phyloP scores from a whole-genome alignment of 164 flowering plant species.

The Aristolochia fimbriata region DNA sequence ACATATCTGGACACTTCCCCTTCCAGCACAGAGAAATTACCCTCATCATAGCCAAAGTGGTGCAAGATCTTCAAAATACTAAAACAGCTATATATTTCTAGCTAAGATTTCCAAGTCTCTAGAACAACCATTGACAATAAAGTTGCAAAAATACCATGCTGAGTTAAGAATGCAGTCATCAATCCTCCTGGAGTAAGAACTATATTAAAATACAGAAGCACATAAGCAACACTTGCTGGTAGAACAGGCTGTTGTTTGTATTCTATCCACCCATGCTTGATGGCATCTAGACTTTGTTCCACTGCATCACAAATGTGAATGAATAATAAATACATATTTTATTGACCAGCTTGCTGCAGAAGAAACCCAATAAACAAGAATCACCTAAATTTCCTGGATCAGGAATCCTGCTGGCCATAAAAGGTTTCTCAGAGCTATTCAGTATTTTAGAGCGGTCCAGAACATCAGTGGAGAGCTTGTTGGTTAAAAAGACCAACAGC shows the following conservation, averaged over 20 bases:
- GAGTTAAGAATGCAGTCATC: conserved; percentile 96
- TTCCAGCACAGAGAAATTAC: too few species aligned
- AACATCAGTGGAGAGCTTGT: conserved; percentile 82
- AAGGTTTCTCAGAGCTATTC: conserved; percentile 26
- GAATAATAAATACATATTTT: background rate
- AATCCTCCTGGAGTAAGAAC: conserved; percentile 91
- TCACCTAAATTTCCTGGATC: conserved; percentile 40
- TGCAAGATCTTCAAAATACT: too few species aligned
- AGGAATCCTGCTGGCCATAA: conserved; percentile 8
- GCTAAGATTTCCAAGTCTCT: too few species aligned
- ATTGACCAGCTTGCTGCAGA: background rate
- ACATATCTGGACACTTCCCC: too few species aligned
- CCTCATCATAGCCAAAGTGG: too few species aligned
- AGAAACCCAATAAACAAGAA: background rate
- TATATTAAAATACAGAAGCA: conserved; percentile 81
- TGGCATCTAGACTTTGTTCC: conserved; percentile 46
- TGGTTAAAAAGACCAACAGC: conserved; percentile 68
- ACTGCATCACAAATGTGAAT: conserved; percentile 22
- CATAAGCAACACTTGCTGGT: conserved; percentile 97
- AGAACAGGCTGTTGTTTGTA: conserved; percentile 93
- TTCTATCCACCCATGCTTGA: conserved; percentile 87
- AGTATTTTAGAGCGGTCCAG: conserved; percentile 66
- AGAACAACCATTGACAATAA: too few species aligned
- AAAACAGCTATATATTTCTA: too few species aligned
- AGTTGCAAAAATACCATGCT: conserved; percentile 44